A percentile compares a stretch with the other conserved stretches of the same genome.
phyloP scores from a whole-genome alignment of 257 asterid genomes.

The Paraleonurus japonicus region DNA sequence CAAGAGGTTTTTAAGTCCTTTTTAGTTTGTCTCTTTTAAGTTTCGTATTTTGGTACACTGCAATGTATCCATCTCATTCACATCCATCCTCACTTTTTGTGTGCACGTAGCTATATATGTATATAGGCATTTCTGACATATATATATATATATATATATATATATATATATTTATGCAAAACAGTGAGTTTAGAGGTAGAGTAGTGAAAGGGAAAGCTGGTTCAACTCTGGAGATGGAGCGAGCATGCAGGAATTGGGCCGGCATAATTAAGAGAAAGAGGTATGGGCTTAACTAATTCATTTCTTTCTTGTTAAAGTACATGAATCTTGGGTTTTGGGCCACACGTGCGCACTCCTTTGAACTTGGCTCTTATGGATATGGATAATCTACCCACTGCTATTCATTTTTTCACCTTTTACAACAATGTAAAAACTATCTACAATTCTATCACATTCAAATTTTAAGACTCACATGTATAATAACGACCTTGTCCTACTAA shows the following conservation, averaged over 20 bases:
- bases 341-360: constrained; percentile 74
- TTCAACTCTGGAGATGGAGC: constrained; percentile 17
- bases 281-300: constrained; percentile 48
- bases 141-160: no score
- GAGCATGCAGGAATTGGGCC: no score
- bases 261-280: no score
- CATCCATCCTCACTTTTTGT: neutral
- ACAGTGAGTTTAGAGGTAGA: no score
- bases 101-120: neutral
- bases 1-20: constrained; percentile 12
- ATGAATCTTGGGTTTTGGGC: constrained; percentile 37
- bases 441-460: neutral
- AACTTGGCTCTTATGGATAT: constrained; percentile 11
- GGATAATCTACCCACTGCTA: neutral
- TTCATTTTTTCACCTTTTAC: no score
- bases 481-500: neutral
- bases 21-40: constrained; percentile 23
- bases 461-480: neutral
- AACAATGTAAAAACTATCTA: no score
- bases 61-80: neutral
- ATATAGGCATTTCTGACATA: neutral
- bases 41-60: constrained; percentile 16
- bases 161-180: no score
- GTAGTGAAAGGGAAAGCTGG: constrained; percentile 17
- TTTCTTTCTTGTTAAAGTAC: no score